These are phyloP conservation scores for Tuber melanosporum DNA, from an alignment of 495 filamentous ascomycete species.

Conservation along the genomic window DNA sequence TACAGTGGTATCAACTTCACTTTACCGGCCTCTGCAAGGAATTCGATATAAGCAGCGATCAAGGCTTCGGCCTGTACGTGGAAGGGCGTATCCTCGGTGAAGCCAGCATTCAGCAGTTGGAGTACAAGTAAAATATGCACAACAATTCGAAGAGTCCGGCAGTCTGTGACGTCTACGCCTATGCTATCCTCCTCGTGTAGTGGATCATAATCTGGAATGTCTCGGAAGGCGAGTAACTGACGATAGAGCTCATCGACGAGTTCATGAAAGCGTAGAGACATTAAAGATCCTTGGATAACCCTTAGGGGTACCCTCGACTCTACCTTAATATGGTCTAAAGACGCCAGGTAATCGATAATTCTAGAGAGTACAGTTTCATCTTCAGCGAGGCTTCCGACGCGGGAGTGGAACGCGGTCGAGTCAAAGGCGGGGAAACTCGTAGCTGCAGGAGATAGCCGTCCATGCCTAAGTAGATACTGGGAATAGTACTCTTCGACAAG, in stretches of 20 bases:
- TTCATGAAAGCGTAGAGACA: constrained; percentile 30
- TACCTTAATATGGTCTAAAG: constrained; percentile 9
- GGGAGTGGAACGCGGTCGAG: constrained; percentile 37
- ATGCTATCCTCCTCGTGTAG: constrained; percentile 18
- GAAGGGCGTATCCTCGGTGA: constrained; percentile 40
- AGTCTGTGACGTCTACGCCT: constrained; percentile 31
- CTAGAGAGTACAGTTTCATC: constrained; percentile 33
- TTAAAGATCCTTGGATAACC: constrained; percentile 38
- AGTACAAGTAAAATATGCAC: constrained; percentile 55
- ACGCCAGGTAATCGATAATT: constrained; percentile 38
- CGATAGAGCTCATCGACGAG: constrained; percentile 29
- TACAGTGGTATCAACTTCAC: constrained; percentile 77
- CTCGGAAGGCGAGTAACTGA: constrained; percentile 25
- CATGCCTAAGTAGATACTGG: constrained; percentile 20
- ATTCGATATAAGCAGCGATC: constrained; percentile 74
- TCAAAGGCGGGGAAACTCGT: constrained; percentile 39
- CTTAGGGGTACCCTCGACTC: constrained; percentile 35
- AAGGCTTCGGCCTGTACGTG: constrained; percentile 51
- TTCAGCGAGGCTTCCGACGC: constrained; percentile 10
- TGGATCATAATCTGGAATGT: constrained; percentile 32
- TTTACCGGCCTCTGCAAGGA: constrained; percentile 61
- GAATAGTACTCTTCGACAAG: constrained; percentile 50
- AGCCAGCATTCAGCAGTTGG: constrained; percentile 44
- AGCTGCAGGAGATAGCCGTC: constrained; percentile 28
- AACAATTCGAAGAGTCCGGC: constrained; percentile 50